These are phyloP conservation scores for Globisporangium okanoganense DNA, from an alignment of 352 stramenopile species.

Conservation along the genomic window DNA sequence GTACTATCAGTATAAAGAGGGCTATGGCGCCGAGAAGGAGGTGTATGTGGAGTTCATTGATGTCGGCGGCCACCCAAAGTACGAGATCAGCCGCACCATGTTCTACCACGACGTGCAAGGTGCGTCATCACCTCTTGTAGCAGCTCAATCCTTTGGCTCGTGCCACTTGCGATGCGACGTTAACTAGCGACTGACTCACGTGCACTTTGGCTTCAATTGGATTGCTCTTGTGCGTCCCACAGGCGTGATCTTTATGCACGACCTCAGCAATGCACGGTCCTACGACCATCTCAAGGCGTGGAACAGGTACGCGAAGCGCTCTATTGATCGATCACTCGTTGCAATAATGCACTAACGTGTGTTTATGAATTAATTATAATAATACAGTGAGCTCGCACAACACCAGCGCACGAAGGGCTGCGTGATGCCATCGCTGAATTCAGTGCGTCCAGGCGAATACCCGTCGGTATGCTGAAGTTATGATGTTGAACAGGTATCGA, in stretches of 20 bases:
- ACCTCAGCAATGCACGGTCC: conserved; percentile 72
- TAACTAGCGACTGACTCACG: not conserved
- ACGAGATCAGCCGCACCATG: conserved; percentile 72
- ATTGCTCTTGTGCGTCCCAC: not conserved
- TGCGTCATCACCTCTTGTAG: not conserved
- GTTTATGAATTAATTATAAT: not conserved
- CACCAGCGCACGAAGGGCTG: conserved; percentile 52
- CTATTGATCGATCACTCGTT: not conserved
- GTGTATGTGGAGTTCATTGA: conserved; percentile 84
- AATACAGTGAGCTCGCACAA: conserved; percentile 34
- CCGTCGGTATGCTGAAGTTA: conserved; percentile 23
- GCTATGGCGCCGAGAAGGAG: conserved; percentile 34
- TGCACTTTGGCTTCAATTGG: not conserved
- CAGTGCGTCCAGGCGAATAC: conserved; percentile 24
- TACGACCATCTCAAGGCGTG: conserved; percentile 68
- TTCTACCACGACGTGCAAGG: conserved; percentile 84
- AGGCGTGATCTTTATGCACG: conserved; percentile 78
- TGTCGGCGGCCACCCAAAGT: conserved; percentile 75
- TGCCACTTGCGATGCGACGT: too few relatives aligned
- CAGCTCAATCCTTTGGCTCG: too few relatives aligned
- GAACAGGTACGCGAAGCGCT: conserved; percentile 21
- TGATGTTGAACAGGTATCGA: not conserved
- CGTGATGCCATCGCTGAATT: conserved; percentile 34
- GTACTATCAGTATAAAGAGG: conserved; percentile 33
- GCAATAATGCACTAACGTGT: not conserved